These are phyloP conservation scores for Sophora flavescens DNA, from an alignment of 306 rosid genomes.

Conservation along the genomic window DNA sequence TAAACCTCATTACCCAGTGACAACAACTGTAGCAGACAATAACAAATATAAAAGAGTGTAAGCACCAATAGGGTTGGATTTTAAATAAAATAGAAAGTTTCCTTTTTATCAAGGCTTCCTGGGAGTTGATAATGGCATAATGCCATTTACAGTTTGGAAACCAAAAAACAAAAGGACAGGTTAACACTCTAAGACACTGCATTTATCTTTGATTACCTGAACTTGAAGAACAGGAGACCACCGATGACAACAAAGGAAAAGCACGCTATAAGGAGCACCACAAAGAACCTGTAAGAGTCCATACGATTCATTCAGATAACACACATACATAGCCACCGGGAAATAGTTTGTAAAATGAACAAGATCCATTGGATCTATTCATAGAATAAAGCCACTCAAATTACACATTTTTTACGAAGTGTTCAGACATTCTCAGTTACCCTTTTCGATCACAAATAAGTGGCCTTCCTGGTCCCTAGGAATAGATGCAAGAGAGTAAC, in stretches of 20 bases:
- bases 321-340: constrained; percentile 25
- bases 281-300: constrained; percentile 73
- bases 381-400: background rate
- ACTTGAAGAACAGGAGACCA: constrained; percentile 83
- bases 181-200: constrained; percentile 31
- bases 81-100: constrained; percentile 3
- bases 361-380: constrained; percentile 13
- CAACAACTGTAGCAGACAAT: constrained; percentile 8
- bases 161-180: background rate
- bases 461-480: background rate
- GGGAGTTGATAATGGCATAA: constrained; percentile 21
- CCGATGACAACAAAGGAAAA: constrained; percentile 83
- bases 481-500: constrained; percentile 26
- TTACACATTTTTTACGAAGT: background rate
- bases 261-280: constrained; percentile 85
- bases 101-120: background rate
- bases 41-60: background rate
- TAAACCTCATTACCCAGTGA: constrained; percentile 10
- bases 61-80: background rate
- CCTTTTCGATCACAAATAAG: constrained; percentile 30
- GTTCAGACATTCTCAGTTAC: constrained; percentile 20
- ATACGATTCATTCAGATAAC: constrained; percentile 36
- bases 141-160: constrained; percentile 13
- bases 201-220: constrained; percentile 68
- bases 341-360: constrained; percentile 33